These are phyloP conservation scores for Zalerion maritima DNA, from an alignment of 495 filamentous ascomycete genomes.

Conservation along the genomic window DNA sequence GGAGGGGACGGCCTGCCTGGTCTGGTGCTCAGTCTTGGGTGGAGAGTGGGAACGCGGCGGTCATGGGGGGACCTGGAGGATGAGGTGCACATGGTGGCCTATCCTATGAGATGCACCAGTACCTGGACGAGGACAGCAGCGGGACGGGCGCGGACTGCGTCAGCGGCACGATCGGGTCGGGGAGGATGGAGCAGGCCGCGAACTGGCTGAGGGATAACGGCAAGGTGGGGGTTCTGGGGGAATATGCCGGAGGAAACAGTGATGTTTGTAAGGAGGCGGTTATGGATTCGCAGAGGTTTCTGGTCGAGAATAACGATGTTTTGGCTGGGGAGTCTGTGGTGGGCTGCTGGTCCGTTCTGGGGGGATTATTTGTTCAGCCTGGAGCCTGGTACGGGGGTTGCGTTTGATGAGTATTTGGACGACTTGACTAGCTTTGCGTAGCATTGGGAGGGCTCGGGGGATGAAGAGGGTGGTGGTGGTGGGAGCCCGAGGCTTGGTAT, in stretches of 20 bases:
- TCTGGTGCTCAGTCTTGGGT: too few species aligned
- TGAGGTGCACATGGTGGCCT: too few species aligned
- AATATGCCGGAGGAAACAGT: constrained; percentile 46
- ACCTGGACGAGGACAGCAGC: constrained; percentile 37
- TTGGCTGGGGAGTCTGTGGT: constrained; percentile 48
- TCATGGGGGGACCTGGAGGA: too few species aligned
- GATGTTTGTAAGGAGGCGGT: constrained; percentile 38
- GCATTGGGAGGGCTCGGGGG: too few species aligned
- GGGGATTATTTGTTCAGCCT: constrained; percentile 33
- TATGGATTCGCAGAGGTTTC: constrained; percentile 34
- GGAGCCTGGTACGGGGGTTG: too few species aligned
- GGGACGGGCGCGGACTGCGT: constrained; percentile 42
- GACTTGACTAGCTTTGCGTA: too few species aligned
- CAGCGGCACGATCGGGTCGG: constrained; percentile 37
- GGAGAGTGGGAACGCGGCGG: too few species aligned
- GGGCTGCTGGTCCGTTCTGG: constrained; percentile 41
- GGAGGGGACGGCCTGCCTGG: constrained; percentile 46
- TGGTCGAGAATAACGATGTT: constrained; percentile 38
- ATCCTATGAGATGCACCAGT: constrained; percentile 33
- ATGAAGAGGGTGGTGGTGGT: too few species aligned
- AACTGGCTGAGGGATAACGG: constrained; percentile 41
- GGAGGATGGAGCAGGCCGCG: constrained; percentile 40
- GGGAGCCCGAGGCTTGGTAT: too few species aligned
- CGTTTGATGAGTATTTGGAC: too few species aligned
- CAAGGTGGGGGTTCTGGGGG: constrained; percentile 44